Percentiles rank a stretch among this genome's conserved stretches.
These are phyloP conservation scores for Clarkia xantiana DNA, from an alignment of 345 rosid species.

Conservation along the genomic window DNA sequence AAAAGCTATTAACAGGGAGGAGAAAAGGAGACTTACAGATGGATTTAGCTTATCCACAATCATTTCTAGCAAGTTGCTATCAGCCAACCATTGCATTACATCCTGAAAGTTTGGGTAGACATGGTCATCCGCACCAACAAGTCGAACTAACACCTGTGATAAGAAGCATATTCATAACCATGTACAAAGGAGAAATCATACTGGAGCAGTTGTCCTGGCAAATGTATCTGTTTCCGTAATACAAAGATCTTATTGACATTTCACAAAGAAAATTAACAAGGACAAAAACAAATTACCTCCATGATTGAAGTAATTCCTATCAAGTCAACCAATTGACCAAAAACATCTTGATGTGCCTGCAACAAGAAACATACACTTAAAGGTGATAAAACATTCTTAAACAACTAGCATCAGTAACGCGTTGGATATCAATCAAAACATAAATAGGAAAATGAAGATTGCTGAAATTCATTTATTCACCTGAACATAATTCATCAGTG, in stretches of 20 bases:
- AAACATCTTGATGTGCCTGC: conserved; percentile 69
- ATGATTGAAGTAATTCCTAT: conserved; percentile 87
- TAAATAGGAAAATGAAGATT: too few species aligned
- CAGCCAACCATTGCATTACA: conserved; percentile 80
- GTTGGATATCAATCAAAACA: too few species aligned
- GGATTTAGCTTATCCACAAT: conserved; percentile 84
- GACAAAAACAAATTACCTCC: conserved; percentile 41
- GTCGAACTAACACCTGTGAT: conserved; percentile 64
- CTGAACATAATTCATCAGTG: conserved; percentile 61
- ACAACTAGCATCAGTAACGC: too few species aligned
- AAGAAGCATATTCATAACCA: too few species aligned
- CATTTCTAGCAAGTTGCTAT: conserved; percentile 76
- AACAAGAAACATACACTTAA: conserved; percentile 2
- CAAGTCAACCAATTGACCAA: conserved; percentile 60
- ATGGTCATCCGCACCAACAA: conserved; percentile 86
- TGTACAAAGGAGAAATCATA: too few species aligned
- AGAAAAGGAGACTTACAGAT: conserved; percentile 42
- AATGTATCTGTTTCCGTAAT: too few species aligned
- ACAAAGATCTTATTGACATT: too few species aligned
- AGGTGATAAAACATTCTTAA: too few species aligned
- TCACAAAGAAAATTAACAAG: conserved; percentile 8
- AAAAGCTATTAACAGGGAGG: not conserved
- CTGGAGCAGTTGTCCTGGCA: too few species aligned
- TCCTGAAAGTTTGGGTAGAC: conserved; percentile 54
- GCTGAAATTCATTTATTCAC: conserved; percentile 24